Conservation (phyloP, 345 rosid genomes). For the Turritis glabra region DNA sequence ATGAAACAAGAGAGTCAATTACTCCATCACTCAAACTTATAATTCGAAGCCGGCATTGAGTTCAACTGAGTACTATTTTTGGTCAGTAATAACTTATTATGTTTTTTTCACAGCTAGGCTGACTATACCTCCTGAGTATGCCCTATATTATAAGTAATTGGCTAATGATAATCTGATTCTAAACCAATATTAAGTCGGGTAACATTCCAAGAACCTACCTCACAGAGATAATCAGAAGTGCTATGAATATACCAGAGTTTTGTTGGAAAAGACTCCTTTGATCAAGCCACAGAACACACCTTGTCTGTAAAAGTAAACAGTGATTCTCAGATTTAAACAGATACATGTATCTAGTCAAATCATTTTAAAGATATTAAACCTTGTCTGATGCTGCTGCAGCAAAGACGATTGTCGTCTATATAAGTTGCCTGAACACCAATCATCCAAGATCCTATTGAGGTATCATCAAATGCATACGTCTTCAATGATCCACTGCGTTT, state of each 20-base stretch:
- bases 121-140: constrained; percentile 10
- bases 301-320: constrained; percentile 51
- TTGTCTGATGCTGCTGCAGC: constrained; percentile 86
- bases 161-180: background rate
- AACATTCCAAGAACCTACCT: background rate
- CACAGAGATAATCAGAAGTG: background rate
- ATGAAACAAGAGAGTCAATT: background rate
- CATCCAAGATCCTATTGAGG: constrained; percentile 94
- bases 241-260: background rate
- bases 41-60: constrained; percentile 5
- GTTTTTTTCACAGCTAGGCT: background rate
- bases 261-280: constrained; percentile 2
- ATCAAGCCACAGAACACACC: constrained; percentile 66
- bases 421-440: constrained; percentile 87
- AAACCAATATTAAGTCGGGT: background rate
- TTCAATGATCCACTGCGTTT: constrained; percentile 85
- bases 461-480: constrained; percentile 83
- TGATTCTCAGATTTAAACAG: background rate
- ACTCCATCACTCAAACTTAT: constrained; percentile 15
- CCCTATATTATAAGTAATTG: too few relatives aligned
- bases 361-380: constrained; percentile 42
- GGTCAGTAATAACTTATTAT: constrained; percentile 17
- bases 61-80: background rate
- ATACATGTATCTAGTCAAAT: constrained; percentile 13
- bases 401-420: constrained; percentile 85